Conservation (phyloP, 2,329 filamentous ascomycete genomes). For the Penicillium sp. region DNA sequence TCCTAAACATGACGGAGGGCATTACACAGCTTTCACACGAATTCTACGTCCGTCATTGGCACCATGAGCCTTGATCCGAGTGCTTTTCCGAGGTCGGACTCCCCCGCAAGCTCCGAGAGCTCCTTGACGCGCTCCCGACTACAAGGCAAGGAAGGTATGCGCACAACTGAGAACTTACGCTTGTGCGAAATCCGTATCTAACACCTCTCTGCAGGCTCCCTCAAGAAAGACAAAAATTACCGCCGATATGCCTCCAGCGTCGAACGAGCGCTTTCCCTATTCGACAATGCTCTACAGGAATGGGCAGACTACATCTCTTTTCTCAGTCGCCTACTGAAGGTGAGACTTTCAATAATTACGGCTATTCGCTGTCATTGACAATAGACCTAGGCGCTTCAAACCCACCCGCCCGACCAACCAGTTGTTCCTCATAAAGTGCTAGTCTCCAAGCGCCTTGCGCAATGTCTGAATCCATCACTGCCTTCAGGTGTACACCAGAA, state of each 20-base stretch:
- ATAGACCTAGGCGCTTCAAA: slow-evolving; percentile 73
- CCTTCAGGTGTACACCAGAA: slow-evolving; percentile 98
- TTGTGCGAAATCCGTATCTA: background rate
- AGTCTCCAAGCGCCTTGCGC: slow-evolving; percentile 87
- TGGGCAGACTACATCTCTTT: slow-evolving; percentile 99
- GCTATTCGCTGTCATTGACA: slow-evolving; percentile 1
- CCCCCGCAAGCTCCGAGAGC: slow-evolving; percentile 84
- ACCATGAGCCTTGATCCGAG: slow-evolving; percentile 48
- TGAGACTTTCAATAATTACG: slow-evolving; percentile 39
- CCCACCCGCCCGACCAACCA: slow-evolving; percentile 70
- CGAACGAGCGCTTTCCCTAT: slow-evolving; percentile 82
- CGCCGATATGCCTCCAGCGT: slow-evolving; percentile 88
- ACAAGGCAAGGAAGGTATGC: slow-evolving; percentile 74
- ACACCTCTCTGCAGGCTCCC: slow-evolving; percentile 28
- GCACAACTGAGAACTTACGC: background rate
- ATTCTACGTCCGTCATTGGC: slow-evolving; percentile 32
- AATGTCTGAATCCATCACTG: slow-evolving; percentile 90
- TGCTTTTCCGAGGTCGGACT: slow-evolving; percentile 51
- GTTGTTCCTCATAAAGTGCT: slow-evolving; percentile 78
- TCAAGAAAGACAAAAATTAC: slow-evolving; percentile 66
- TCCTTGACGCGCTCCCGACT: slow-evolving; percentile 76
- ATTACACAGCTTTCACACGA: slow-evolving; percentile 20
- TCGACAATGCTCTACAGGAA: slow-evolving; percentile 92
- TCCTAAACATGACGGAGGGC: slow-evolving; percentile 39
- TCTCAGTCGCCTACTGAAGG: slow-evolving; percentile 85